phyloP scores from a whole-genome alignment of 2,329 filamentous ascomycete genomes.

The Penicillium sp. region DNA sequence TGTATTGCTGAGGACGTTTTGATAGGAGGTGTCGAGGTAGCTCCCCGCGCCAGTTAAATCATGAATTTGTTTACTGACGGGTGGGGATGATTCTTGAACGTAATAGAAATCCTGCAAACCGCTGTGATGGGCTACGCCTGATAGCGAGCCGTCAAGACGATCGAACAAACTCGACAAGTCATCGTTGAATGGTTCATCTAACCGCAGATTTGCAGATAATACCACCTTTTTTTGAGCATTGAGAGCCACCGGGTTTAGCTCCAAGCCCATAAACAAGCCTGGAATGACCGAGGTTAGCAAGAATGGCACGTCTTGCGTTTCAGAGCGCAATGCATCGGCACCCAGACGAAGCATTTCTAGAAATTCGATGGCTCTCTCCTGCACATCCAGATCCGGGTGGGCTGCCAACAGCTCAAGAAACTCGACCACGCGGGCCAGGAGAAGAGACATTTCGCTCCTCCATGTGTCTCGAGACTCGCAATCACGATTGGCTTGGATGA shows the following conservation, averaged over 20 bases:
- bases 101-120: constrained; percentile 46
- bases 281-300: constrained; percentile 90
- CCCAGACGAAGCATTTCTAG: constrained; percentile 86
- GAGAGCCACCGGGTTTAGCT: constrained; percentile 86
- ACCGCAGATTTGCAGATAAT: constrained; percentile 72
- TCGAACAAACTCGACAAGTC: constrained; percentile 70
- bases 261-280: constrained; percentile 80
- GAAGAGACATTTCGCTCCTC: constrained; percentile 73
- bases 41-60: constrained; percentile 25
- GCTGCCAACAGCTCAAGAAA: constrained; percentile 77
- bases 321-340: constrained; percentile 67
- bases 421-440: constrained; percentile 81
- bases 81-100: constrained; percentile 29
- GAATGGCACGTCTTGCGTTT: constrained; percentile 68
- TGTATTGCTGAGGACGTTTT: constrained; percentile 28
- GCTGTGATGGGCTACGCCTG: constrained; percentile 54
- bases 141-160: constrained; percentile 56
- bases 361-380: constrained; percentile 92
- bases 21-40: constrained; percentile 40
- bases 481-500: constrained; percentile 71
- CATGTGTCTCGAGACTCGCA: constrained; percentile 71
- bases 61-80: constrained; percentile 23
- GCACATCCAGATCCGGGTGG: constrained; percentile 89
- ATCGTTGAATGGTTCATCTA: constrained; percentile 80
- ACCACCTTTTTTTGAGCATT: constrained; percentile 87